Base-by-base conservation (phyloP, 2,329 filamentous ascomycete genomes). In the Colletotrichum eleusines region DNA sequence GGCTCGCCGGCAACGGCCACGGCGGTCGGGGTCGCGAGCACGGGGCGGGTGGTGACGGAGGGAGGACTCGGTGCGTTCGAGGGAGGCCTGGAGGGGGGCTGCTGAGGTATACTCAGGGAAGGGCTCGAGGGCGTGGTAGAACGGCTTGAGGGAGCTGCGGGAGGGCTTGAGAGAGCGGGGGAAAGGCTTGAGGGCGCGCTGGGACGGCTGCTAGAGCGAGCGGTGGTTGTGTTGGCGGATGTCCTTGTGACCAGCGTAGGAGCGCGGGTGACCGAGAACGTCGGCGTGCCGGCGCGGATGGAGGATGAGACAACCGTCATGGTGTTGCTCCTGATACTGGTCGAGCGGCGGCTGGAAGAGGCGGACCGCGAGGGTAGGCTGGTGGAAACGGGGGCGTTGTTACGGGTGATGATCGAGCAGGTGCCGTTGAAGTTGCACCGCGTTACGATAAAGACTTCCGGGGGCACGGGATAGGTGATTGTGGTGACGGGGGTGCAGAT, bases 1-100 rank as follows among this genome's bases (percentile, higher is more conserved):
- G 66, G 31, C 44, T 54, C 67, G n/a, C 62, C 67, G 18, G 67
- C 48, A 2, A 38, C 31, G 4, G 46, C 53, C 40, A 55, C 40
- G 23, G 14, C 23, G 7, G 35, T 35, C 3, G 57, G 33, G 3
- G 42, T 28, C 3, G 31, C 38, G 14, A 26, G n/a, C 8, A 5
- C 60, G 20, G 38, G n/a, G 5, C 58, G 40, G 18, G 50, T 33
- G n/a, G 38, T 40, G 23, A 23, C 33, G 20, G 50, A n/a, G n/a
- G 40, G 54, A 23, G 46, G 38, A 11, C 28, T 9, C 1, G 50
- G 28, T 2, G 35, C 59, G 11, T 40, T 42, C n/a, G 18, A 11
- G 40, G 53, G 53, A n/a, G 63, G n/a, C n/a, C 12, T 38, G 18
- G 18, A 35, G 42, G 57, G 9, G 28, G 46, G 12, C 5, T 26